phyloP scores from a whole-genome alignment of 2,329 filamentous ascomycete genomes.

The Byssothecium circinans region DNA sequence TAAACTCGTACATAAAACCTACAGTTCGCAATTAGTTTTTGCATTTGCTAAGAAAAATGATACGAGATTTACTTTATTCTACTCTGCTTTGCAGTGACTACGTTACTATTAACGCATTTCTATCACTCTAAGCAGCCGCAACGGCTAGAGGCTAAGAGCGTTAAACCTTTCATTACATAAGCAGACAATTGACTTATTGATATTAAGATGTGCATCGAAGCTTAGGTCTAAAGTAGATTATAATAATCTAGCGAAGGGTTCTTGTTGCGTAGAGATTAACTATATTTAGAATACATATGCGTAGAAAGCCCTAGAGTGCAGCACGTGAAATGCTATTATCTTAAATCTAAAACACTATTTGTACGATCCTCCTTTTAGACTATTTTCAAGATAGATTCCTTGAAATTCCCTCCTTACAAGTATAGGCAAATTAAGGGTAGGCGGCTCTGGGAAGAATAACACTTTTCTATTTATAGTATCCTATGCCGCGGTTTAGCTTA shows the following conservation, averaged over 20 bases:
- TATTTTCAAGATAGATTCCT: slow-evolving; percentile 1
- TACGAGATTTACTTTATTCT: slow-evolving; percentile 7
- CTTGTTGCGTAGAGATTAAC: too few species aligned
- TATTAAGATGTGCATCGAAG: background rate
- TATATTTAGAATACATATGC: too few species aligned
- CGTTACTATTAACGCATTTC: too few species aligned
- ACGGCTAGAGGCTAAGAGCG: background rate
- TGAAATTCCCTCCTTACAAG: background rate
- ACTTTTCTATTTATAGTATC: slow-evolving; percentile 5
- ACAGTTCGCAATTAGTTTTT: slow-evolving; percentile 6
- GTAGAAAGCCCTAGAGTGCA: background rate
- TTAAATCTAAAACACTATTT: background rate
- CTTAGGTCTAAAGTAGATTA: background rate
- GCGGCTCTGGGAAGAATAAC: slow-evolving; percentile 3
- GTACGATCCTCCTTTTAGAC: too few species aligned
- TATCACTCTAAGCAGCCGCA: too few species aligned
- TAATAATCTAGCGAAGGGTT: background rate
- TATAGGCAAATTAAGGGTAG: slow-evolving; percentile 9
- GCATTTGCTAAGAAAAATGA: slow-evolving; percentile 4
- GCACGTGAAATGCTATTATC: background rate
- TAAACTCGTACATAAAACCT: slow-evolving; percentile 7
- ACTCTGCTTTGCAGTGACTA: slow-evolving; percentile 1
- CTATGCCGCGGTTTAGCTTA: slow-evolving; percentile 1
- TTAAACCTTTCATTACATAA: background rate
- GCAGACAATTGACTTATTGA: background rate